Evolutionary conservation across 805 yeast species (phyloP).

Genomic region (Kodamaea leandrae): DNA sequence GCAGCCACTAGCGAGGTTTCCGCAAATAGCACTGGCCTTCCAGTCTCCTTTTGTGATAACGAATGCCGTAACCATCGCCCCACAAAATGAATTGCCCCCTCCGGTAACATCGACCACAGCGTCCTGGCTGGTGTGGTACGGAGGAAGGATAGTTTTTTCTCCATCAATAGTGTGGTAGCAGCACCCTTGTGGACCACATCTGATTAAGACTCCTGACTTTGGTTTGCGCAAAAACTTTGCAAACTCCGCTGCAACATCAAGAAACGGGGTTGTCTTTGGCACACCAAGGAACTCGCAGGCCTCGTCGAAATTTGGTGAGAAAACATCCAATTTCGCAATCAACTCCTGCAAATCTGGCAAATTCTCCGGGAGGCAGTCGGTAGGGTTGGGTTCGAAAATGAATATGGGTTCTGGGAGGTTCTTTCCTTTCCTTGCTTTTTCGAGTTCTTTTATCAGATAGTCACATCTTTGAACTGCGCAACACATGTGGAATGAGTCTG

Average conservation of each 20-base stretch:
- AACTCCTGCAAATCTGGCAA: slow-evolving; percentile 29
- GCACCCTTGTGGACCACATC: slow-evolving; percentile 80
- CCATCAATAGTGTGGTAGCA: slow-evolving; percentile 37
- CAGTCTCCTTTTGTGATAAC: slow-evolving; percentile 47
- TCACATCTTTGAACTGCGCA: slow-evolving; percentile 66
- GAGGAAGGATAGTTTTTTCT: slow-evolving; percentile 53
- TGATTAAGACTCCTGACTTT: slow-evolving; percentile 52
- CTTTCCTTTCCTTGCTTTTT: slow-evolving; percentile 13
- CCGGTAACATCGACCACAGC: slow-evolving; percentile 44
- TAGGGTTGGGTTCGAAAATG: slow-evolving; percentile 89
- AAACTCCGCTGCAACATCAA: slow-evolving; percentile 39
- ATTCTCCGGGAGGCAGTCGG: slow-evolving; percentile 57
- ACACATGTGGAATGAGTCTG: slow-evolving; percentile 62
- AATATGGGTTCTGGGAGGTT: slow-evolving; percentile 33
- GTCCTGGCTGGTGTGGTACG: slow-evolving; percentile 57
- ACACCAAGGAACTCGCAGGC: slow-evolving; percentile 62
- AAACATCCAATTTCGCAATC: slow-evolving; percentile 49
- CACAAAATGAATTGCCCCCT: slow-evolving; percentile 46
- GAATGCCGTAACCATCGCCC: slow-evolving; percentile 52
- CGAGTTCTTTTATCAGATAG: slow-evolving; percentile 41
- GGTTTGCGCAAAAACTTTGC: slow-evolving; percentile 37
- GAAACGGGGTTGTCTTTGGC: slow-evolving; percentile 14
- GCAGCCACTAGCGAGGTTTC: slow-evolving; percentile 74
- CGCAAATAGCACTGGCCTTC: slow-evolving; percentile 58
- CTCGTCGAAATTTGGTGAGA: slow-evolving; percentile 86